phyloP scores from a whole-genome alignment of 306 rosid genomes.

The Adenanthera pavonina region DNA sequence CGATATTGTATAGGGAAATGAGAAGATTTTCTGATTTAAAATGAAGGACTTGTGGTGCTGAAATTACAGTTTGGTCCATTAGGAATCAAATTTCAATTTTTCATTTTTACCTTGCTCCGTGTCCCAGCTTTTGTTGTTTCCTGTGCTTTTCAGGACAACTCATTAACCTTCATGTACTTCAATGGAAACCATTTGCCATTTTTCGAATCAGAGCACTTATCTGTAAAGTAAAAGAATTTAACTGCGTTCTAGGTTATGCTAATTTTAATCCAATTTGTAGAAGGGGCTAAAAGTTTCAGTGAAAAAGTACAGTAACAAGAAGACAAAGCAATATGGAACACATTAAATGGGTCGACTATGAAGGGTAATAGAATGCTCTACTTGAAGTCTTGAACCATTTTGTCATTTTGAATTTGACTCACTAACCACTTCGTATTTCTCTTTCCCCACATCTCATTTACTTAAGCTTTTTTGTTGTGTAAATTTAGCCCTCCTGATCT shows the following conservation, averaged over 20 bases:
- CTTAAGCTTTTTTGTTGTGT: neutral
- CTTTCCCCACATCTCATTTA: neutral
- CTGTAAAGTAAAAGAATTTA: conserved; percentile 11
- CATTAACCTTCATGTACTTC: neutral
- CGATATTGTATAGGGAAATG: conserved; percentile 17
- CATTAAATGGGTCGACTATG: neutral
- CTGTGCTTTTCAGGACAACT: neutral
- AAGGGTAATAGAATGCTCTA: conserved; percentile 3
- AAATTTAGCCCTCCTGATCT: conserved; percentile 17
- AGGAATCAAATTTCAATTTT: conserved; percentile 7
- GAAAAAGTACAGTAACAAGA: neutral
- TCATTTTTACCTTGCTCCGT: neutral
- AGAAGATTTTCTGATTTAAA: conserved; percentile 6
- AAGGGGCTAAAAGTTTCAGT: neutral
- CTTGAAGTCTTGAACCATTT: neutral
- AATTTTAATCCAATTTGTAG: conserved; percentile 27
- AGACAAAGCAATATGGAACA: neutral
- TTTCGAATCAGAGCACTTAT: conserved; percentile 3
- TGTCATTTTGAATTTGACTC: neutral
- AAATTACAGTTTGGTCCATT: neutral
- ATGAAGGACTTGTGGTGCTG: conserved; percentile 24
- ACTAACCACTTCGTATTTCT: neutral
- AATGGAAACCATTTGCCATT: conserved; percentile 25
- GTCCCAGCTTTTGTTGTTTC: neutral
- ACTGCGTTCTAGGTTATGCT: conserved; percentile 18